phyloP scores from a whole-genome alignment of 129 eudicot species.

The Lactuca sativa region DNA sequence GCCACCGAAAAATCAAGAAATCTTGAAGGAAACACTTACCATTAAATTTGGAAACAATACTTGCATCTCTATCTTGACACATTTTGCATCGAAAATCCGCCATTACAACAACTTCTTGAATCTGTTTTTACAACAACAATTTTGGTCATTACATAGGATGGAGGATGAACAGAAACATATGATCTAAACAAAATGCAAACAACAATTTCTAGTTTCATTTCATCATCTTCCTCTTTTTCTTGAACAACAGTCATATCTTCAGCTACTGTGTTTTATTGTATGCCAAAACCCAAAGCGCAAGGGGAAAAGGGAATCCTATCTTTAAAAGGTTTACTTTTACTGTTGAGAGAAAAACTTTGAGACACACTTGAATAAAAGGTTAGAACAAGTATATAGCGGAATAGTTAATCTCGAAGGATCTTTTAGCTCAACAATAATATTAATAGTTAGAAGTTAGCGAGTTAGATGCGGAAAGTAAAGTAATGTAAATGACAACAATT shows the following conservation, averaged over 20 bases:
- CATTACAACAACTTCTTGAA: slow-evolving; percentile 30
- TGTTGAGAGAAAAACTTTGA: too few species aligned
- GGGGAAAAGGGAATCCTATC: slow-evolving; percentile 29
- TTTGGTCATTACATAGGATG: not conserved
- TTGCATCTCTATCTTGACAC: slow-evolving; percentile 28
- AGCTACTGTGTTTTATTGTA: slow-evolving; percentile 25
- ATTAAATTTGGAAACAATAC: slow-evolving; percentile 14
- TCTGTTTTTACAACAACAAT: not conserved
- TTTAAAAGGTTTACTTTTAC: slow-evolving; percentile 20
- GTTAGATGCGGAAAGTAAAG: too few species aligned
- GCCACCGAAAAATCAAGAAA: not conserved
- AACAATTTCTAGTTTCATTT: not conserved
- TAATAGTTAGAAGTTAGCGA: too few species aligned
- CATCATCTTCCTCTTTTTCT: slow-evolving; percentile 18
- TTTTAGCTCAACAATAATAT: too few species aligned
- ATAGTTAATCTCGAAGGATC: too few species aligned
- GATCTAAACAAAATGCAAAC: not conserved
- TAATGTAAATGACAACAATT: too few species aligned
- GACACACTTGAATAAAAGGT: too few species aligned
- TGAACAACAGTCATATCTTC: slow-evolving; percentile 17
- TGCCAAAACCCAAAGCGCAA: too few species aligned
- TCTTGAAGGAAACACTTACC: slow-evolving; percentile 18
- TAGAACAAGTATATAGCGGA: too few species aligned
- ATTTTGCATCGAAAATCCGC: slow-evolving; percentile 32
- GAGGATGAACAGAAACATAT: not conserved